phyloP scores from a whole-genome alignment of 805 yeast species.

The Candida andamanensis region DNA sequence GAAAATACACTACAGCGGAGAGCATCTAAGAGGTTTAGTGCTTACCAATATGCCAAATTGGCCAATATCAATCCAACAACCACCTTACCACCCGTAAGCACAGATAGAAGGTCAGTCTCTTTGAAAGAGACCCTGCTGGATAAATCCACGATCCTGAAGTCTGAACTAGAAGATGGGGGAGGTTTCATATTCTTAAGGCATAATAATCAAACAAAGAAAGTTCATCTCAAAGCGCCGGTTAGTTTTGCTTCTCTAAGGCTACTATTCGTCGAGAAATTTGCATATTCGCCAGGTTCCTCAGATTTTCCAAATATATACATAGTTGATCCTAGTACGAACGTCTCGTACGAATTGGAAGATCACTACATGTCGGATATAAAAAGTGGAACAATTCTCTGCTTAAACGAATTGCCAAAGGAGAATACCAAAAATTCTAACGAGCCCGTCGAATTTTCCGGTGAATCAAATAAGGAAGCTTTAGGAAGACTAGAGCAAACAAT shows the following conservation, averaged over 20 bases:
- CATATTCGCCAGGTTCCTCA: conserved; percentile 68
- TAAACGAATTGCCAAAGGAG: conserved; percentile 7
- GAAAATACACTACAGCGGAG: conserved; percentile 58
- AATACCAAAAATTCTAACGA: neutral
- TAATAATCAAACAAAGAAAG: conserved; percentile 53
- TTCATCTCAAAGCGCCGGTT: conserved; percentile 39
- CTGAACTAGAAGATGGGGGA: neutral
- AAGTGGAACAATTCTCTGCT: conserved; percentile 49
- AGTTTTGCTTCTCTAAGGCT: conserved; percentile 55
- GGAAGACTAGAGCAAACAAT: conserved; percentile 5
- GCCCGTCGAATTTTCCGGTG: neutral
- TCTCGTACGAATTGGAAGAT: conserved; percentile 81
- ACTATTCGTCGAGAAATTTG: conserved; percentile 81
- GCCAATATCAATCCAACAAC: conserved; percentile 32
- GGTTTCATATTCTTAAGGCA: conserved; percentile 44
- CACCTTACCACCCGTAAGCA: conserved; percentile 9
- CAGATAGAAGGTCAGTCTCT: conserved; percentile 1
- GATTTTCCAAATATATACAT: conserved; percentile 77
- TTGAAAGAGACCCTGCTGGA: conserved; percentile 2
- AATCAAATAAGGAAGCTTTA: conserved; percentile 4
- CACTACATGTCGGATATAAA: conserved; percentile 44
- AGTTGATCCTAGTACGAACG: conserved; percentile 51
- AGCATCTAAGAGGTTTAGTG: conserved; percentile 91
- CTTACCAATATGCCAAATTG: conserved; percentile 82
- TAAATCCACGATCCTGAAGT: neutral